A percentile compares a stretch with the other conserved stretches of the same genome.
phyloP scores from a whole-genome alignment of 192 early-diverging fungal genomes.

The Allomyces macrogynus region DNA sequence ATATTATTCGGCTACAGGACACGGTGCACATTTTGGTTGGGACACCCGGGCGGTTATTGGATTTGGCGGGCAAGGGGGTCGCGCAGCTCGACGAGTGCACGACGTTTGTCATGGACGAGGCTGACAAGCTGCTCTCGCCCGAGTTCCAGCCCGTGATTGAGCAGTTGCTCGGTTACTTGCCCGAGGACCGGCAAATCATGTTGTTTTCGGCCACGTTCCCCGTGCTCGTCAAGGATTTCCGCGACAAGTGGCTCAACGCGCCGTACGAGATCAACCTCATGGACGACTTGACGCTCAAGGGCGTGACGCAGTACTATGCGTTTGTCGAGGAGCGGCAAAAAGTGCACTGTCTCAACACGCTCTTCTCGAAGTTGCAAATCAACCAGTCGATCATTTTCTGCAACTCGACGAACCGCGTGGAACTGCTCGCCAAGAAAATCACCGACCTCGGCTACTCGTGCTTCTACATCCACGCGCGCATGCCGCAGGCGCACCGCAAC shows the following conservation, averaged over 20 bases:
- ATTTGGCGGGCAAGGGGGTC: slow-evolving; percentile 85
- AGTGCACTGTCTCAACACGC: slow-evolving; percentile 69
- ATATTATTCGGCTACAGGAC: slow-evolving; percentile 85
- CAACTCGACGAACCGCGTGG: slow-evolving; percentile 96
- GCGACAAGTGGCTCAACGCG: slow-evolving; percentile 86
- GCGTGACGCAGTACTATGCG: slow-evolving; percentile 98
- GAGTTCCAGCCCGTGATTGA: slow-evolving; percentile 98
- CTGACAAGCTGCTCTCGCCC: slow-evolving; percentile 92
- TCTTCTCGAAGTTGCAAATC: slow-evolving; percentile 65
- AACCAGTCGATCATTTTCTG: slow-evolving; percentile 99
- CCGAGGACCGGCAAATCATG: slow-evolving; percentile 78
- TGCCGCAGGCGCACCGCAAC: slow-evolving; percentile 96
- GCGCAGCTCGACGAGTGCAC: slow-evolving; percentile 73
- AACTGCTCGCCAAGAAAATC: slow-evolving; percentile 96
- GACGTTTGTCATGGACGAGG: slow-evolving; percentile 98
- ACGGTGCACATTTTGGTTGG: slow-evolving; percentile 92
- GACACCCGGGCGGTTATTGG: slow-evolving; percentile 90
- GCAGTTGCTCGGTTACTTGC: slow-evolving; percentile 79
- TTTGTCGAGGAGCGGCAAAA: slow-evolving; percentile 98
- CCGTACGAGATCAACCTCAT: slow-evolving; percentile 99
- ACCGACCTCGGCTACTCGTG: slow-evolving; percentile 99
- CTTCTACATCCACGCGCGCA: slow-evolving; percentile 97
- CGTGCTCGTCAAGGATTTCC: slow-evolving; percentile 91
- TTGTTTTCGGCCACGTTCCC: slow-evolving; percentile 96
- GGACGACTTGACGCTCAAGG: slow-evolving; percentile 94